phyloP scores from a whole-genome alignment of 371 early-diverging fungal species.

The Mucor indicus region DNA sequence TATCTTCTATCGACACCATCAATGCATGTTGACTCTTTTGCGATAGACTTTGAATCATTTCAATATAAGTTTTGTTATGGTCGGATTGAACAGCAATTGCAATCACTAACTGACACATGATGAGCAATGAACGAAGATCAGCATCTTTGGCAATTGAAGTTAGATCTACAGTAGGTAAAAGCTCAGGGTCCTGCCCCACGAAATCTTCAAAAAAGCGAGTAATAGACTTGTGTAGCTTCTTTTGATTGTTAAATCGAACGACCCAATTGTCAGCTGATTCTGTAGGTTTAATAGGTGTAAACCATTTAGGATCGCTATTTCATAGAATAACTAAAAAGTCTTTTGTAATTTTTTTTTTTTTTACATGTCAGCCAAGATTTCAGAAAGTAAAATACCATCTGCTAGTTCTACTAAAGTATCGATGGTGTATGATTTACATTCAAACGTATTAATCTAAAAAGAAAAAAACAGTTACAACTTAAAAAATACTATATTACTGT shows the following conservation, averaged over 20 bases:
- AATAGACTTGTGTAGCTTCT: conserved; percentile 80
- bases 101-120: conserved; percentile 80
- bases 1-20: conserved; percentile 88
- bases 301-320: conserved; percentile 84
- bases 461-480: neutral
- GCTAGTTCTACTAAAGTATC: conserved; percentile 70
- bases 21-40: conserved; percentile 79
- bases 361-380: conserved; percentile 84
- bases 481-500: neutral
- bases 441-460: conserved; percentile 72
- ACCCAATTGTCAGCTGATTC: conserved; percentile 88
- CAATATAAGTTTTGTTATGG: conserved; percentile 78
- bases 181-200: conserved; percentile 60
- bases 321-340: neutral
- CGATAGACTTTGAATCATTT: conserved; percentile 80
- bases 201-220: conserved; percentile 87
- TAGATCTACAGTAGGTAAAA: conserved; percentile 62
- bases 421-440: conserved; percentile 57
- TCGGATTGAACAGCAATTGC: conserved; percentile 88
- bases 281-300: conserved; percentile 62
- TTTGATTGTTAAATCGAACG: conserved; percentile 83
- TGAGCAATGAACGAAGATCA: conserved; percentile 66
- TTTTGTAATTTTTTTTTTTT: conserved; percentile 3
- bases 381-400: conserved; percentile 78
- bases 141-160: conserved; percentile 82